phyloP scores from a whole-genome alignment of 2,329 filamentous ascomycete genomes.

The Talaromyces sp. region DNA sequence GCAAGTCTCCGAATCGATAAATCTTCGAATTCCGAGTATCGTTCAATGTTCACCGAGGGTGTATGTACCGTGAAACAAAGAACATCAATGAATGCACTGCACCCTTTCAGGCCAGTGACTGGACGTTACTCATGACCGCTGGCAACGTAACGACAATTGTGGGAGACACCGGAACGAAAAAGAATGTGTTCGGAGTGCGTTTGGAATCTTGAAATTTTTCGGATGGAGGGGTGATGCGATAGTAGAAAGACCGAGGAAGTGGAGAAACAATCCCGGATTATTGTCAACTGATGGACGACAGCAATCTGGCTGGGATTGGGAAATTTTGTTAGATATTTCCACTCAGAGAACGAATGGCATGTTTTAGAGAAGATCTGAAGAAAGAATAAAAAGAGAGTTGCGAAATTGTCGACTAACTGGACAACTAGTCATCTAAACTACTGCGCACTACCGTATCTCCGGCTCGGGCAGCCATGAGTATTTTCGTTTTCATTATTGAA shows the following conservation, averaged over 20 bases:
- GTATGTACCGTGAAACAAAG: slow-evolving; percentile 7
- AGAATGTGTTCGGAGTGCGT: neutral
- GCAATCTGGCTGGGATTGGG: neutral
- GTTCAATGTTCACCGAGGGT: slow-evolving; percentile 5
- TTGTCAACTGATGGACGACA: neutral
- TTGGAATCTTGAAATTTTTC: neutral
- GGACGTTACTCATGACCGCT: slow-evolving; percentile 11
- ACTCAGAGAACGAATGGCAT: neutral
- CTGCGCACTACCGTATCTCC: neutral
- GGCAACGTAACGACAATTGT: neutral
- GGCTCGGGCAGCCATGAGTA: slow-evolving; percentile 14
- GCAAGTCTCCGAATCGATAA: neutral
- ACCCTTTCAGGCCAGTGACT: slow-evolving; percentile 13
- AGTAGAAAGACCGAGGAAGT: neutral
- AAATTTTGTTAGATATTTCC: neutral
- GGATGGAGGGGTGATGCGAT: slow-evolving; percentile 5
- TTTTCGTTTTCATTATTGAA: neutral
- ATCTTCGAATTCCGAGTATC: neutral
- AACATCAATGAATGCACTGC: slow-evolving; percentile 8
- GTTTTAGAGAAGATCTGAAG: neutral
- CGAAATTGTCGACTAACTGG: neutral
- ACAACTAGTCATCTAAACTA: neutral
- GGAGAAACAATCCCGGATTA: neutral
- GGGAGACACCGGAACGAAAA: neutral
- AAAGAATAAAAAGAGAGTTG: neutral